phyloP scores from a whole-genome alignment of 768 basidiomycete species.

The Punctularia strigosozonata region DNA sequence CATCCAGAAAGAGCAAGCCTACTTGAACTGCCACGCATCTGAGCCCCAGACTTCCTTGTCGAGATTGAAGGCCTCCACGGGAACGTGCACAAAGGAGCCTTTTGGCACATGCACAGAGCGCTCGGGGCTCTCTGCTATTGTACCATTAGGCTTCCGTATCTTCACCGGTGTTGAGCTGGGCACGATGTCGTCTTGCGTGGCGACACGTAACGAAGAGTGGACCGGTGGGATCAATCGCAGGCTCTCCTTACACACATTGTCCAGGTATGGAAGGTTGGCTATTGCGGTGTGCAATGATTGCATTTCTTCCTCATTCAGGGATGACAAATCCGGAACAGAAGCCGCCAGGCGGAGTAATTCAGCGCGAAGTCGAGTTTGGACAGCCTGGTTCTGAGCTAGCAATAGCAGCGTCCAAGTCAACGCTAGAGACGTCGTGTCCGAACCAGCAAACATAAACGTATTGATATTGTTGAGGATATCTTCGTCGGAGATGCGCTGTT shows the following conservation, averaged over 20 bases:
- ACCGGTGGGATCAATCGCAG: constrained; percentile 74
- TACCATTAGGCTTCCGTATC: constrained; percentile 29
- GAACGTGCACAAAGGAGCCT: constrained; percentile 67
- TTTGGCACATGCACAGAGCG: constrained; percentile 40
- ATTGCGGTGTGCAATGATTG: constrained; percentile 45
- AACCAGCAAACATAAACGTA: constrained; percentile 85
- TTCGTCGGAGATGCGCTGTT: constrained; percentile 73
- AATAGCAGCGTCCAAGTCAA: constrained; percentile 79
- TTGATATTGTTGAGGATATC: constrained; percentile 82
- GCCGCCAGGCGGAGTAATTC: constrained; percentile 45
- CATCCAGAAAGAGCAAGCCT: constrained; percentile 12
- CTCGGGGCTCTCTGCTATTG: constrained; percentile 22
- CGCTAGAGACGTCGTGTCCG: constrained; percentile 75
- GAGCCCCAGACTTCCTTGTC: constrained; percentile 72
- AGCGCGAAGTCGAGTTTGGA: constrained; percentile 59
- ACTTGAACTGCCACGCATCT: constrained; percentile 78
- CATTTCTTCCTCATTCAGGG: constrained; percentile 52
- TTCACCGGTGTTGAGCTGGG: constrained; percentile 59
- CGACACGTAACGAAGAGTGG: constrained; percentile 71
- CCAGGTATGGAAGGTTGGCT: constrained; percentile 53
- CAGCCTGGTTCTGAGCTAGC: constrained; percentile 51
- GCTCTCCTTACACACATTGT: constrained; percentile 67
- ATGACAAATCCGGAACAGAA: constrained; percentile 23
- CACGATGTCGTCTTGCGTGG: constrained; percentile 65
- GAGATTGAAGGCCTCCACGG: constrained; percentile 70